A percentile compares a stretch with the other conserved stretches of the same genome.
These are phyloP conservation scores for Apiospora sp. DNA, from an alignment of 2,329 filamentous ascomycete genomes.

Conservation along the genomic window DNA sequence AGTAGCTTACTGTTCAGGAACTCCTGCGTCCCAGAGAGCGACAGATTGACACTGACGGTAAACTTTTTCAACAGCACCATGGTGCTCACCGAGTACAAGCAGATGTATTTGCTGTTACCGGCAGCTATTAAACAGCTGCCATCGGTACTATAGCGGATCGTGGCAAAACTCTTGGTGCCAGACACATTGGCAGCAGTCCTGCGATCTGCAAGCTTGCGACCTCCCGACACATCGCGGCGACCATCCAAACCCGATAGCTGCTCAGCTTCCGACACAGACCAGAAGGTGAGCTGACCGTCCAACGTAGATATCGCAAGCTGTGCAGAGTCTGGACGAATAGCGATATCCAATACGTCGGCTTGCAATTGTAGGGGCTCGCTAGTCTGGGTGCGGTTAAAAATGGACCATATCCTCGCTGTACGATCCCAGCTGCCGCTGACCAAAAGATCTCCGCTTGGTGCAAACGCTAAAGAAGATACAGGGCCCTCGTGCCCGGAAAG, in stretches of 20 bases:
- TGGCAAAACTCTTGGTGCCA: slow-evolving; percentile 89
- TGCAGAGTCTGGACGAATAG: slow-evolving; percentile 87
- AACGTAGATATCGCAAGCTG: slow-evolving; percentile 92
- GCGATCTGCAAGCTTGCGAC: slow-evolving; percentile 86
- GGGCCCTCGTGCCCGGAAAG: slow-evolving; percentile 94
- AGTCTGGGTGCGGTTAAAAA: slow-evolving; percentile 92
- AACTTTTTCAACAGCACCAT: slow-evolving; percentile 94
- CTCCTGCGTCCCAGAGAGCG: slow-evolving; percentile 93
- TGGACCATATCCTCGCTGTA: slow-evolving; percentile 94
- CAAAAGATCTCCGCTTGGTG: slow-evolving; percentile 82
- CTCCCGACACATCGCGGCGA: slow-evolving; percentile 90
- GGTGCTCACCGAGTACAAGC: slow-evolving; percentile 92
- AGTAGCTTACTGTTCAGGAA: slow-evolving; percentile 92
- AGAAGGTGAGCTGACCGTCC: slow-evolving; percentile 94
- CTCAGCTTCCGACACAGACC: slow-evolving; percentile 87
- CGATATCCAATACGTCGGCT: slow-evolving; percentile 86
- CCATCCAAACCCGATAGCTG: slow-evolving; percentile 89
- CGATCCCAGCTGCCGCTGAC: slow-evolving; percentile 97
- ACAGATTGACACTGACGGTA: slow-evolving; percentile 95
- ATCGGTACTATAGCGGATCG: slow-evolving; percentile 90
- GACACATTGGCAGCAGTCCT: slow-evolving; percentile 89
- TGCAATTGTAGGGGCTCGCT: slow-evolving; percentile 93
- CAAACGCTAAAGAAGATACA: slow-evolving; percentile 86
- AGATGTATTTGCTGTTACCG: slow-evolving; percentile 98
- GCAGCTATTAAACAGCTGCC: slow-evolving; percentile 89